Evolutionary conservation across 371 early-diverging fungal genomes (phyloP).

Genomic region (Dinochytrium kinnereticum): DNA sequence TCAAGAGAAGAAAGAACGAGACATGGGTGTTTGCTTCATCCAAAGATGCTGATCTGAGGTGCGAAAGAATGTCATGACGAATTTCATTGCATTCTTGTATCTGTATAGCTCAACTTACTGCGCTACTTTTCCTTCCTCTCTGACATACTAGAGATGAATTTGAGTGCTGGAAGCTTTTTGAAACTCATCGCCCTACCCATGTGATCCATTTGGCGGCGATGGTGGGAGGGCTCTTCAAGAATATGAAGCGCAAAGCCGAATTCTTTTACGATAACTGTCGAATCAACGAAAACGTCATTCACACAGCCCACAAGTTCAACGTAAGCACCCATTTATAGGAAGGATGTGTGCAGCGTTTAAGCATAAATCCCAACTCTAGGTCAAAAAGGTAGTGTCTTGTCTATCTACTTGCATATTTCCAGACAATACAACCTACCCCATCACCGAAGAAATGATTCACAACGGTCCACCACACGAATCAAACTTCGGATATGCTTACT

Average conservation of each 20-base stretch:
- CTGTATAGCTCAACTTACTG: too few relatives aligned
- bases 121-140: too few relatives aligned
- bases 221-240: conserved; percentile 87
- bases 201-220: conserved; percentile 86
- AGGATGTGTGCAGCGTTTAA: background rate
- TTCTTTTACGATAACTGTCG: conserved; percentile 80
- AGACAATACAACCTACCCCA: conserved; percentile 84
- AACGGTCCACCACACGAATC: conserved; percentile 84
- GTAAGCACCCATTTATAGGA: conserved; percentile 41
- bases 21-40: conserved; percentile 77
- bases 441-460: conserved; percentile 89
- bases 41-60: conserved; percentile 86
- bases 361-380: conserved; percentile 43
- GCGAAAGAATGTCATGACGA: too few relatives aligned
- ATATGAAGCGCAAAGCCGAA: conserved; percentile 84
- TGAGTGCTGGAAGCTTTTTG: conserved; percentile 71
- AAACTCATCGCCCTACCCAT: conserved; percentile 79
- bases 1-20: conserved; percentile 69
- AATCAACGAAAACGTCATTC: conserved; percentile 83
- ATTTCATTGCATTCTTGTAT: too few relatives aligned
- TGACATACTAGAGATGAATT: conserved; percentile 59
- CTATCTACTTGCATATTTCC: conserved; percentile 90
- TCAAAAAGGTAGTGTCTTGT: conserved; percentile 85
- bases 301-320: conserved; percentile 65
- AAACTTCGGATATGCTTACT: conserved; percentile 89